Base-by-base conservation (phyloP, 352 stramenopile species). In the Plasmopara muralis region DNA sequence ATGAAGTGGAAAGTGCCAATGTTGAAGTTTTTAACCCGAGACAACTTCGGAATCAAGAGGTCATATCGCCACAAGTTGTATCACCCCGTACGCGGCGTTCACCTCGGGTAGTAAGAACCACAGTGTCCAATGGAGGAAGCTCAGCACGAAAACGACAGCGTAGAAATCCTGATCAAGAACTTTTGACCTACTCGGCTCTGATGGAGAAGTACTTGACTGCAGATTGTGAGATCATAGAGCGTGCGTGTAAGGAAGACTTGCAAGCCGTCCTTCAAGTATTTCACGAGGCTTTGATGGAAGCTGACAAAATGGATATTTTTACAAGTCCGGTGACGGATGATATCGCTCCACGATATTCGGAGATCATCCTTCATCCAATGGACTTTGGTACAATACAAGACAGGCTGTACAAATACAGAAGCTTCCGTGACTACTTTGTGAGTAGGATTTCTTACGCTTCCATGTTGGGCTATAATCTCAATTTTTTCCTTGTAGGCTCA, bases 361-460 rank as follows among this genome's bases (percentile, higher is more conserved):
- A 89, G 41, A 76, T 97, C 39, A 89, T 98, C 53, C 50, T 49
- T 18, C 74, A 85, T 38, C 93, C 93, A 9, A 97, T 97, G 83
- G 92, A 98, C 73, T 97, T 98, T 68, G 81, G 85, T n/a, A 96
- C 83, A 6, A 98, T 98, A 61, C 70, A 78, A 46, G 72, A 88
- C 20, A 89, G 85, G 47, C 70, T 98, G 50, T 50, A 70, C 35
- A 68, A 73, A 41, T 94, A 89, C 64, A 55, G 52, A 25, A 70
- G 65, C 45, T 90, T 94, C 53, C 61, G 64, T 34, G 68, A 83
- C 28, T 94, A 94, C 55, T 89, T 88, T 44, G 83, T 93, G 84
- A 57, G 71, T 75, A n/a, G 1, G 43, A 40, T 9, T 34, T 13
- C 47, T 28, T 5, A 39, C 43, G 14, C 39, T 34, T 43, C 50